Percentiles rank a stretch among this genome's conserved stretches.
Conservation (phyloP, 768 basidiomycete species). For the Tulasnella sp. region DNA sequence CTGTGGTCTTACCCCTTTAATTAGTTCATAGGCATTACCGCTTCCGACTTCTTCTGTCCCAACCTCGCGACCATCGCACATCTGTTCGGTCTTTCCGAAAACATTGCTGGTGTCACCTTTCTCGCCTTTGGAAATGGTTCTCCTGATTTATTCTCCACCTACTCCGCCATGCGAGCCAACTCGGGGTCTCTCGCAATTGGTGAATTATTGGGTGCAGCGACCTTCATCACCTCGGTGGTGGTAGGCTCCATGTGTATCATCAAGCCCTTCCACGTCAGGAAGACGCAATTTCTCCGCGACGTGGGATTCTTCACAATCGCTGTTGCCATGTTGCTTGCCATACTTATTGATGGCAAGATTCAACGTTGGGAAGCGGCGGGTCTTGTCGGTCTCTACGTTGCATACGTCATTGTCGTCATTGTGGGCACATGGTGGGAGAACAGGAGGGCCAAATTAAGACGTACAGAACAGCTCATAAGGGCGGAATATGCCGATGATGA, state of each 20-base stretch:
- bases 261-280: conserved; percentile 79
- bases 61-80: conserved; percentile 85
- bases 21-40: conserved; percentile 66
- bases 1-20: conserved; percentile 27
- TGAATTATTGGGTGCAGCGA: conserved; percentile 86
- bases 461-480: conserved; percentile 40
- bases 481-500: conserved; percentile 46
- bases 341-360: conserved; percentile 66
- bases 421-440: conserved; percentile 64
- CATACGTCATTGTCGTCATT: conserved; percentile 68
- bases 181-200: conserved; percentile 88
- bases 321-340: conserved; percentile 57
- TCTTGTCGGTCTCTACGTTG: conserved; percentile 58
- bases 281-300: conserved; percentile 76
- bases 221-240: conserved; percentile 92
- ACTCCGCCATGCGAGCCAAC: conserved; percentile 74
- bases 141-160: conserved; percentile 92
- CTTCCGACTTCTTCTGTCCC: conserved; percentile 95
- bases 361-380: conserved; percentile 54
- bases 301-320: conserved; percentile 88
- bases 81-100: conserved; percentile 77
- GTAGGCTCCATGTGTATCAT: conserved; percentile 98
- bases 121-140: conserved; percentile 96
- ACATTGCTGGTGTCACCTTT: conserved; percentile 91
- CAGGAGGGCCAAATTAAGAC: conserved; percentile 36